Evolutionary conservation across 2,329 filamentous ascomycete genomes (phyloP), one percentile per base, ranked within the genome.

Genomic region (Colletotrichum chrysophilum): DNA sequence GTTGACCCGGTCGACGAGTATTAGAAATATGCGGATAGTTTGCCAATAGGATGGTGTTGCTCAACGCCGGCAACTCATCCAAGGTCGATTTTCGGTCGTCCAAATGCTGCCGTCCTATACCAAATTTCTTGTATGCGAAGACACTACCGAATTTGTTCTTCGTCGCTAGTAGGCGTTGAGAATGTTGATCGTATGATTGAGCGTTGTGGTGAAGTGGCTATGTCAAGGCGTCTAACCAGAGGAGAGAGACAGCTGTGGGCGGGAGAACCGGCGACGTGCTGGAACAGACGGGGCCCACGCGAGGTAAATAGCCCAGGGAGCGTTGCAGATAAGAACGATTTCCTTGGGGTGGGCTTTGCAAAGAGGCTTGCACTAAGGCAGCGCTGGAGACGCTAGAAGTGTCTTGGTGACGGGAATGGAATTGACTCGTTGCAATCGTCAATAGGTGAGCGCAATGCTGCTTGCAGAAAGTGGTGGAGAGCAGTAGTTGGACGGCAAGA

Each of bases 371-470:
- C 70, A 68, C 73, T 75, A 75, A 58, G 70, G 64, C 73, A 34
- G 58, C 21, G 60, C 58, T 68, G 56, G 70, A 30, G 26, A 58
- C 73, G 70, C 73, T 75, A 73, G 70, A 73, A 75, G 73, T 73
- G 73, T 75, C 73, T 75, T 65, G 73, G 70, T 73, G 73, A 75
- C 73, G 74, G 74, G 76, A 76, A 76, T 76, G 76, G 73, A 71
- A 77, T 75, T 74, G 74, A 76, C 64, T 77, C 69, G 76, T 69
- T 65, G 74, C 69, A 76, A 76, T 77, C 73, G 66, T 70, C 55
- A 76, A 68, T 58, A 16, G 21, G 55, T 18, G 66, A 43, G 64
- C 43, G 61, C 62, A 65, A 68, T 21, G 72, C 71, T 71, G 74
- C 36, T 76, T 75, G 74, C 74, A 75, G 74, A 76, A 76, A 66